Evolutionary conservation across 306 rosid genomes (phyloP), one percentile per base, ranked within the genome.

Genomic region (Pyrus pyrifolia): DNA sequence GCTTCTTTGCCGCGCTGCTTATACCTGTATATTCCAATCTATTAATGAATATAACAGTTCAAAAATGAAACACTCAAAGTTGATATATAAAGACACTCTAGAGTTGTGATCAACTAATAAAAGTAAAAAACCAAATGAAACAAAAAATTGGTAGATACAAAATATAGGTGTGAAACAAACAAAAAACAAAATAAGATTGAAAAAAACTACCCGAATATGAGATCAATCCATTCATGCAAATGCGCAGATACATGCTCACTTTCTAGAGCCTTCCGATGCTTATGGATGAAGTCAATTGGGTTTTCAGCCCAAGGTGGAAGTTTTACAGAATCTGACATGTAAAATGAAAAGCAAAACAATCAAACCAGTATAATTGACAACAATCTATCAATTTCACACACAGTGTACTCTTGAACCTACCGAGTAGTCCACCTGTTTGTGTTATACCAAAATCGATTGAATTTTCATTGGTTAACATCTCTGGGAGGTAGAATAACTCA

Each of bases 151-250:
- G 11, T 8, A 19, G 35, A 73, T 22, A 23, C 10, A 27, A 5
- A 18, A 30, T 38, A 9, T 42, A 42, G 12, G 53, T 4, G 45
- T 5, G 6, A 6, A 45, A 25, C 35, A 60, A 31, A 13, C 21
- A 2, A 27, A 35, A 59, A 59, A 59, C 12, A 60, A 12, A 5
- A 30, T 22, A 68, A 67, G 61, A 44, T 12, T 45, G 14, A 3
- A 69, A 55, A 77, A 73, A 69, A 88, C 67, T 87, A 95, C 99
- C 99, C 99, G 63, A 92, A 95, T 72, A 95, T 84, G 76, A 95
- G 97, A 89, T 95, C 99, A 79, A 95, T 89, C 99, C 99, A 95
- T 82, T 95, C 99, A 84, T 95, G 97, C 86, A 95, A 85, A 83
- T 92, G 93, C 63, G 90, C 89, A 84, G 99, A 95, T 73, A 83